Evolutionary conservation across 2,329 filamentous ascomycete genomes (phyloP).

Genomic region (Raffaelea deltoideospora): DNA sequence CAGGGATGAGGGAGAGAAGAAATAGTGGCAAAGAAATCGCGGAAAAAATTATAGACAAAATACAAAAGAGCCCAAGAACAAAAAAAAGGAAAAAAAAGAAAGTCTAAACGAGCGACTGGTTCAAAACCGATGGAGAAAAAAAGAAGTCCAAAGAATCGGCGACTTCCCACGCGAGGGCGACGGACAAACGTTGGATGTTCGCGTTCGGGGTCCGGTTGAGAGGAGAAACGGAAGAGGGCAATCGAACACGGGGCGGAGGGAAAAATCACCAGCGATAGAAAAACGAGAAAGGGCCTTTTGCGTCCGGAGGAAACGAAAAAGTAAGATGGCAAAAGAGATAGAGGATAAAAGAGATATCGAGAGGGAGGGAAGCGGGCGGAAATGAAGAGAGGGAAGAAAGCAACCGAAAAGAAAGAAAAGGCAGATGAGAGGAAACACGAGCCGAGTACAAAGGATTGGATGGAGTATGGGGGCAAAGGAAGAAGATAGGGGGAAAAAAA

Average conservation of each 20-base stretch:
- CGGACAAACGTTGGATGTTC: no score
- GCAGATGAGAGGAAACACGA: background rate
- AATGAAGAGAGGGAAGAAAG: background rate
- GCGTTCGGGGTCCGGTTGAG: no score
- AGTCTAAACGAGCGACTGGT: background rate
- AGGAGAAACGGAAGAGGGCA: no score
- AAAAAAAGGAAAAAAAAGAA: background rate
- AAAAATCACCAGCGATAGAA: no score
- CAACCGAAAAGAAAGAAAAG: background rate
- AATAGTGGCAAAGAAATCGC: background rate
- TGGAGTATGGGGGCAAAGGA: no score
- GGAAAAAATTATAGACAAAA: background rate
- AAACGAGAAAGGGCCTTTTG: no score
- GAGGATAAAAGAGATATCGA: background rate
- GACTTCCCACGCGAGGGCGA: no score
- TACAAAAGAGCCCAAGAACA: background rate
- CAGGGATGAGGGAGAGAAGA: background rate
- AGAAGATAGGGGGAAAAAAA: background rate
- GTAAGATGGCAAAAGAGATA: background rate
- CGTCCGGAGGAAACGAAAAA: slow-evolving; percentile 2
- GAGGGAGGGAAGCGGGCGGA: background rate
- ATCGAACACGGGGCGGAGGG: no score
- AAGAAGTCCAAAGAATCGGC: background rate
- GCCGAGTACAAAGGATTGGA: no score
- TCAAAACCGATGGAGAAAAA: background rate